Evolutionary conservation across 768 basidiomycete species (phyloP).

Genomic region (Rhizopogon vinicolor): DNA sequence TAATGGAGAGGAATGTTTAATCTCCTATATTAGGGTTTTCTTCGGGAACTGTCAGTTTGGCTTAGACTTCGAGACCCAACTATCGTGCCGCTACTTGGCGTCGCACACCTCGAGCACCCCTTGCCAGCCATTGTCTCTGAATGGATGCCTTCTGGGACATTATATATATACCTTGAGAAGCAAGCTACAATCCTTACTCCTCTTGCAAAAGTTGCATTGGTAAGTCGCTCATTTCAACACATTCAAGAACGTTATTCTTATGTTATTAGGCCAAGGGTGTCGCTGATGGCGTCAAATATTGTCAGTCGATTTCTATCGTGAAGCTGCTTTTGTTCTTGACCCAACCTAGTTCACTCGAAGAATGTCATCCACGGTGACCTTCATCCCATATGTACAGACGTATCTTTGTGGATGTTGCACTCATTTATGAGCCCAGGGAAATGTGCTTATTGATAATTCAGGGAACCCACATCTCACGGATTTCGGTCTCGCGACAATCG

Average conservation of each 20-base stretch:
- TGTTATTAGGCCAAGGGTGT: constrained; percentile 8
- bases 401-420: not conserved
- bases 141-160: too few relatives aligned
- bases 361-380: constrained; percentile 14
- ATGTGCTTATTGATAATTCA: constrained; percentile 9
- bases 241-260: too few relatives aligned
- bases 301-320: constrained; percentile 3
- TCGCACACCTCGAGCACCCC: not conserved
- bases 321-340: too few relatives aligned
- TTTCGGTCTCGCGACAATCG: constrained; percentile 39
- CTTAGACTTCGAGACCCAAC: constrained; percentile 11
- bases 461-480: constrained; percentile 36
- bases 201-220: not conserved
- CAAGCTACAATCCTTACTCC: too few relatives aligned
- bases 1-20: too few relatives aligned
- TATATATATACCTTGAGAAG: too few relatives aligned
- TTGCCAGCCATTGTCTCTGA: too few relatives aligned
- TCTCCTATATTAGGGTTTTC: constrained; percentile 5
- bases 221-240: not conserved
- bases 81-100: constrained; percentile 13
- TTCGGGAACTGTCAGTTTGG: constrained; percentile 17
- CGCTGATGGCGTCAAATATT: constrained; percentile 5
- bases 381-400: constrained; percentile 1
- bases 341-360: not conserved
- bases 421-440: constrained; percentile 4